Evolutionary conservation across 257 asterid species (phyloP).

Genomic region (Rubia yunnanensis): DNA sequence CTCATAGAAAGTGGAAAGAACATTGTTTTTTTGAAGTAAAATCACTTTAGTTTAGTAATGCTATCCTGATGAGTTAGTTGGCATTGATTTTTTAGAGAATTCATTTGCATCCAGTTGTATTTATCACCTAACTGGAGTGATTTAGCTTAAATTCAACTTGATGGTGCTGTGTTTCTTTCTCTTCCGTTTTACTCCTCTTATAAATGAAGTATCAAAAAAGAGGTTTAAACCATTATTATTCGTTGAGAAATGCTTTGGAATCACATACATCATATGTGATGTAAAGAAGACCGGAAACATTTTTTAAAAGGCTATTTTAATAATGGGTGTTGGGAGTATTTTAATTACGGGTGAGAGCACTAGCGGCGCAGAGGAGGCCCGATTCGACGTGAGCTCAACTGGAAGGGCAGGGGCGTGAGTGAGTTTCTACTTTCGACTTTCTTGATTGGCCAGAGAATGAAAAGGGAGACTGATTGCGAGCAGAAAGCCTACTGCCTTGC

Average conservation of each 20-base stretch:
- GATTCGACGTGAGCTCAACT: too few relatives aligned
- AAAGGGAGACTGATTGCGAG: constrained; percentile 89
- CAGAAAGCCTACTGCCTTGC: constrained; percentile 94
- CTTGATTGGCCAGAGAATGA: constrained; percentile 87
- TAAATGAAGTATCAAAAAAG: neutral
- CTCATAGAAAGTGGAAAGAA: neutral
- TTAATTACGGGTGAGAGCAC: too few relatives aligned
- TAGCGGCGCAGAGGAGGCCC: too few relatives aligned
- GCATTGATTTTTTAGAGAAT: neutral
- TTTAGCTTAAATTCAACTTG: neutral
- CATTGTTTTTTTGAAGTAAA: neutral
- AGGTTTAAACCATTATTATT: too few relatives aligned
- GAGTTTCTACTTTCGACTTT: constrained; percentile 75
- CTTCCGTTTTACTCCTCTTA: neutral
- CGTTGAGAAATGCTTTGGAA: too few relatives aligned
- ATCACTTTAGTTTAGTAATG: neutral
- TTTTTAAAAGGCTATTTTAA: neutral
- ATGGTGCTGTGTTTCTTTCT: neutral
- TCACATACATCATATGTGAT: neutral
- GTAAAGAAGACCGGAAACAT: neutral
- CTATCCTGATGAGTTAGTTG: neutral
- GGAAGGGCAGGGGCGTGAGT: constrained; percentile 48
- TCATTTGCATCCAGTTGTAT: neutral
- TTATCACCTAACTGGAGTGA: neutral
- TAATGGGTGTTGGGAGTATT: too few relatives aligned